Evolutionary conservation across 78 protist species (phyloP).

Genomic region (Creolimax fragrantissima): DNA sequence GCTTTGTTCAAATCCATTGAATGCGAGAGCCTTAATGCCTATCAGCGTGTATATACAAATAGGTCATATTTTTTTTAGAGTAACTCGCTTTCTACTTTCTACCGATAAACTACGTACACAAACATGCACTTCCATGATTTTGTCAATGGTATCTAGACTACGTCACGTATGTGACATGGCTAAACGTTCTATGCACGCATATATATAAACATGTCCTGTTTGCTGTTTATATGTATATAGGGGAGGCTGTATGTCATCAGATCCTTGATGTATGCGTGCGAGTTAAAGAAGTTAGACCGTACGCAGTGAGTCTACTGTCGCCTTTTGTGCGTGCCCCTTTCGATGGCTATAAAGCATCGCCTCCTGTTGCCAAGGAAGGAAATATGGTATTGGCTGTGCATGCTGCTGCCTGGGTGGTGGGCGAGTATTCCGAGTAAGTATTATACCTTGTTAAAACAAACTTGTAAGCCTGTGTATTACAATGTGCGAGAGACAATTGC

Average conservation of each 20-base stretch:
- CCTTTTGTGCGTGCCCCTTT: background rate
- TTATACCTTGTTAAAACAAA: background rate
- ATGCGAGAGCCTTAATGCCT: background rate
- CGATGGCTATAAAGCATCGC: constrained; percentile 7
- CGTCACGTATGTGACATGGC: too few relatives aligned
- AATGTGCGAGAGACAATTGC: background rate
- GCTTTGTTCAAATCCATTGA: background rate
- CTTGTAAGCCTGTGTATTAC: background rate
- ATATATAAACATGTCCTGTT: too few relatives aligned
- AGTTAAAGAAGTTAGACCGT: constrained; percentile 46
- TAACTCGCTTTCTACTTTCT: too few relatives aligned
- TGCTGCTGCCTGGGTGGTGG: constrained; percentile 81
- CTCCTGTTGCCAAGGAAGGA: background rate
- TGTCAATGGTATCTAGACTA: too few relatives aligned
- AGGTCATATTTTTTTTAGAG: too few relatives aligned
- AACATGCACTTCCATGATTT: too few relatives aligned
- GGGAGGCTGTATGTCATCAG: background rate
- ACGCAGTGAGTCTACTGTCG: background rate
- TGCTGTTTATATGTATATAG: too few relatives aligned
- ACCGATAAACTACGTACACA: background rate
- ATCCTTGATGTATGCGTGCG: constrained; percentile 15
- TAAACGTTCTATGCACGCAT: too few relatives aligned
- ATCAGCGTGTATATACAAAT: background rate
- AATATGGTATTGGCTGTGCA: constrained; percentile 41
- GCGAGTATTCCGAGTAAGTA: constrained; percentile 56